Conservation (phyloP, 495 filamentous ascomycete species). For the Xylaria palmicola region DNA sequence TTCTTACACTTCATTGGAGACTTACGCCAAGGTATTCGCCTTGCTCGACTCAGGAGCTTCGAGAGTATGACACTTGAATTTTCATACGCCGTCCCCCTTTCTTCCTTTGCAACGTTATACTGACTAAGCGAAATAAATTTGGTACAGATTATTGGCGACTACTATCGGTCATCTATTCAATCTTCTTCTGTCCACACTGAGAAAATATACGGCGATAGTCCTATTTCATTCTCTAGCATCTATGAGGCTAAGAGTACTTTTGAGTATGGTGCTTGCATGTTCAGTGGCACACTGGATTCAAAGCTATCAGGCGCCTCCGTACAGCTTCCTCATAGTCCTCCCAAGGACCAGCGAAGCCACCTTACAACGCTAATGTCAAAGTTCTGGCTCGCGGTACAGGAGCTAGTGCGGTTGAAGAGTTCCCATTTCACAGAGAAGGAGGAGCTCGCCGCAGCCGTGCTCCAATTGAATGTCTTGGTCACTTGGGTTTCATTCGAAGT, state of each 20-base stretch:
- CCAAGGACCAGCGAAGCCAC: neutral
- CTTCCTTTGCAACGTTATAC: neutral
- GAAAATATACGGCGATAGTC: neutral
- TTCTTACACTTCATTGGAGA: constrained; percentile 13
- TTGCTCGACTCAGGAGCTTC: constrained; percentile 6
- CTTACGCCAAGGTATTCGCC: constrained; percentile 7
- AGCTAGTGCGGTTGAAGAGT: constrained; percentile 3
- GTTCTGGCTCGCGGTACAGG: constrained; percentile 2
- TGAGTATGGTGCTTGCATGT: constrained; percentile 12
- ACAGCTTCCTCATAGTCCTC: neutral
- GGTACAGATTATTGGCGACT: neutral
- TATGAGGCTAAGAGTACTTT: constrained; percentile 7
- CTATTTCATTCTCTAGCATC: constrained; percentile 15
- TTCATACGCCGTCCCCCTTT: too few relatives aligned
- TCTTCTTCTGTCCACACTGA: neutral
- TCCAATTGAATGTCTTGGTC: constrained; percentile 14
- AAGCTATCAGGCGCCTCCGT: constrained; percentile 10
- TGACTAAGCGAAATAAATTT: neutral
- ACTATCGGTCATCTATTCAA: neutral
- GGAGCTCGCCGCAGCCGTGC: constrained; percentile 16
- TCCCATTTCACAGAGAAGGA: constrained; percentile 11
- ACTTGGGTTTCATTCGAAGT: constrained; percentile 17
- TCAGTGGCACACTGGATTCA: constrained; percentile 9
- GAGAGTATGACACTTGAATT: neutral
- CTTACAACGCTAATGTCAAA: constrained; percentile 11